Conservation (phyloP, 192 early-diverging fungal genomes). For the Spizellomyces sp. region DNA sequence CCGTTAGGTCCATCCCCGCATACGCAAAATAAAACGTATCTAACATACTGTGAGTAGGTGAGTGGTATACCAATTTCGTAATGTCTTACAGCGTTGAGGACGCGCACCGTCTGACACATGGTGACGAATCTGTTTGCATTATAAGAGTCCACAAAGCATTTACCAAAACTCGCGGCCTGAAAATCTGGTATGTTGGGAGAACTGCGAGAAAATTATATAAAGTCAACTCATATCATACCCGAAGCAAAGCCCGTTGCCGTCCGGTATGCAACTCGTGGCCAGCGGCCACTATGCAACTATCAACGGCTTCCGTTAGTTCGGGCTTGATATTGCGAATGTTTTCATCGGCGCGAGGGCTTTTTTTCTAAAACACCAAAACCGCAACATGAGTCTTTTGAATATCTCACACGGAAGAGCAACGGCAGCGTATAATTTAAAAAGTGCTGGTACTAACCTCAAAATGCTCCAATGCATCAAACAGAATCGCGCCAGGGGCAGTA, state of each 20-base stretch:
- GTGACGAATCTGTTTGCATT: conserved; percentile 84
- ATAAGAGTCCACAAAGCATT: conserved; percentile 86
- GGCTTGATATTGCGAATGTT: conserved; percentile 85
- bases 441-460: conserved; percentile 48
- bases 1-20: neutral
- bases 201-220: neutral
- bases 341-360: conserved; percentile 91
- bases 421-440: neutral
- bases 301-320: conserved; percentile 84
- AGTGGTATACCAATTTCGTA: conserved; percentile 88
- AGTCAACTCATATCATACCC: conserved; percentile 38
- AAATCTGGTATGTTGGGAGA: conserved; percentile 8
- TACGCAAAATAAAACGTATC: conserved; percentile 1
- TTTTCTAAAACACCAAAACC: conserved; percentile 31
- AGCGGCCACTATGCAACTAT: conserved; percentile 89
- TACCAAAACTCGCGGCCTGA: conserved; percentile 91
- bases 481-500: conserved; percentile 87
- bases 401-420: neutral
- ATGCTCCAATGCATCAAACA: conserved; percentile 65
- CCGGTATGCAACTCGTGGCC: conserved; percentile 79
- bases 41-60: conserved; percentile 78
- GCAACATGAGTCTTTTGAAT: neutral
- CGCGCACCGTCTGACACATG: conserved; percentile 81
- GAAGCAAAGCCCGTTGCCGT: conserved; percentile 80
- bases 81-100: conserved; percentile 86